Base-by-base conservation (phyloP, 768 basidiomycete genomes). In the Chalciporus pseudorubinellus region DNA sequence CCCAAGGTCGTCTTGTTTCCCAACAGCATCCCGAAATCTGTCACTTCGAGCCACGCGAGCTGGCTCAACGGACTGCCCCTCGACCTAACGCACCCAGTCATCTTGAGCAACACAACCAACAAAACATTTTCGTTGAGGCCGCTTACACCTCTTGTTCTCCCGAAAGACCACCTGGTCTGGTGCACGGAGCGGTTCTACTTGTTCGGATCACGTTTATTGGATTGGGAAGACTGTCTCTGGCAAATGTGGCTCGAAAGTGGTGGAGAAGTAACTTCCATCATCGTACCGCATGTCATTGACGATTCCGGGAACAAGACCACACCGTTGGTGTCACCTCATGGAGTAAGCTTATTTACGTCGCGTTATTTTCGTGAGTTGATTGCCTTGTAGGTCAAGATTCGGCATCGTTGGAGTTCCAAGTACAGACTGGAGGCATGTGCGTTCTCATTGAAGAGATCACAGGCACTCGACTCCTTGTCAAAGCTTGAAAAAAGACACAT, bases 151-250 rank as follows among this genome's bases (percentile, higher is more conserved):
- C 56, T 81, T 14, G 52, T 82, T 19, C 59, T 69, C 58, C 63
- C 57, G 53, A 72, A 58, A 59, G 70, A 81, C 57, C 68, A 80
- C 55, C 70, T 74, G 1, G 60, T 78, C 9, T 87, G 85, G 85
- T 87, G 85, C 56, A 75, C 78, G 2, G 84, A 85, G 51, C 75
- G 83, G 33, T 70, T 77, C 50, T 78, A 81, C 52, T 56, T 75
- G 16, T 62, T 67, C 41, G 64, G 67, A 29, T 74, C 77, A 20
- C 80, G 83, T 19, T 52, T 58, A 1, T 64, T 72, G 4, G 82
- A 84, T 51, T 87, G 84, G 84, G 71, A 75, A 29, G 81, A 83
- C 51, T 87, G 85, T 61, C 65, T 85, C 13, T 87, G 84, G 84
- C 80, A 82, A 58, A 52, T 84, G 50, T 79, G 79, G 72, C 71